Base-by-base conservation (phyloP, 495 filamentous ascomycete genomes). In the Patellaria atrata region DNA sequence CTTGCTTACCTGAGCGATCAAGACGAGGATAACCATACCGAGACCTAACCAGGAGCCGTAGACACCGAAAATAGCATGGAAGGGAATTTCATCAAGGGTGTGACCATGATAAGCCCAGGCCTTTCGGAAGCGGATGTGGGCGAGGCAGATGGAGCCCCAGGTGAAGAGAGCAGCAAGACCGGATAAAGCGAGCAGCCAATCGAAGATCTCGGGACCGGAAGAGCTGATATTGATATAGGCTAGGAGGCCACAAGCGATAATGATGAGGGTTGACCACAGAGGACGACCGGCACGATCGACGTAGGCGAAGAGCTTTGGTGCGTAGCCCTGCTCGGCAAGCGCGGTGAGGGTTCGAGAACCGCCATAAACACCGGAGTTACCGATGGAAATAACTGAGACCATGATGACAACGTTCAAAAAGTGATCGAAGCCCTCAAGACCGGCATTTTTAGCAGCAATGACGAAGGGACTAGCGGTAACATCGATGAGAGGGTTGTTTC, bases 61-160 rank as follows among this genome's bases (percentile, higher is more conserved):
- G 5, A 82, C 61, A 33, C 82, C 82, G 27, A 69, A 65, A 12
- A 67, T 50, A 9, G 81, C 71, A 37, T 62, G 54, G 59, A 73
- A 89, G 1, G 78, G 74, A 16, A 89, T 67, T 52, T 86, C 79
- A 19, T 79, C 73, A 0, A 77, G 39, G 6, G 58, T 68, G 53
- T 64, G 70, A 12, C 74, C 78, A 14, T 79, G 71, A 27, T 57
- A 44, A 10, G 56, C 61, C 78, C 77, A 84, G 8, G 64, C 79
- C 13, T 55, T 51, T 13, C 79, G 71, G 68, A 83, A 82, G 17
- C 79, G 71, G 49, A 86, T 80, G 47, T 84, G 79, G 2, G 77
- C 66, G 10, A 79, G 47, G 55, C 70, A 77, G 53, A 82, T 76
- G 30, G 71, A 73, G 11, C 70, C 75, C 73, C 74, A 85, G 35